phyloP scores from a whole-genome alignment of 305 asterid genomes.

The Rubia tinctorum region DNA sequence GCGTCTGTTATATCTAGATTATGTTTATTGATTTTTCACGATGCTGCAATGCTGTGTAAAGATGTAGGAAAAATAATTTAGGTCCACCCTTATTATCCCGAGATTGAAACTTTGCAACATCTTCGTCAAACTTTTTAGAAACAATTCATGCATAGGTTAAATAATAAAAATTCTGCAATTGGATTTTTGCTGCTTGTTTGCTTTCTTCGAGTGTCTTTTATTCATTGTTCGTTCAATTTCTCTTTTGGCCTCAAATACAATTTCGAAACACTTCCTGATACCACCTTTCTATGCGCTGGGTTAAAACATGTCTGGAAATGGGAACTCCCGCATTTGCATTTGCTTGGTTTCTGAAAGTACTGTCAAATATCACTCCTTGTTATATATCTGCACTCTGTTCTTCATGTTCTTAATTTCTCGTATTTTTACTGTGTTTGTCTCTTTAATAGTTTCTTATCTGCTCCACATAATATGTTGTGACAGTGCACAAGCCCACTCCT shows the following conservation, averaged over 20 bases:
- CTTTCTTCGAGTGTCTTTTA: not conserved
- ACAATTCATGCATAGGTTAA: not conserved
- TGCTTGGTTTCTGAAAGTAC: not conserved
- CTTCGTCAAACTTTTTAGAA: not conserved
- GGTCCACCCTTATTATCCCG: not conserved
- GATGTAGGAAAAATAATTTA: not conserved
- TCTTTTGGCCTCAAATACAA: not conserved
- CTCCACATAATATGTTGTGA: conserved; percentile 20
- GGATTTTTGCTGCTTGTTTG: not conserved
- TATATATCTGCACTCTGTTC: not conserved
- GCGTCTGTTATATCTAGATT: not conserved
- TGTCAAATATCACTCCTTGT: not conserved
- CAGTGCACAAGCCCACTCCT: conserved; percentile 91
- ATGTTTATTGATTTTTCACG: not conserved
- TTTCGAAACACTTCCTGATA: not conserved
- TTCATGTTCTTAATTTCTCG: not conserved
- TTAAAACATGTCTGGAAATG: not conserved
- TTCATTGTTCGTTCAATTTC: not conserved
- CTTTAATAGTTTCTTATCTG: conserved; percentile 13
- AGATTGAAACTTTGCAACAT: too few species aligned
- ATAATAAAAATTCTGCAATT: not conserved
- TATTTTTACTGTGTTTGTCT: not conserved
- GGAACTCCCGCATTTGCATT: not conserved
- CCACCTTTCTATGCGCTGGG: not conserved
- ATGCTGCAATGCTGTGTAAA: not conserved